Percentiles rank a stretch among this genome's conserved stretches.
These are phyloP conservation scores for Calonectria naviculata DNA, from an alignment of 2,329 filamentous ascomycete species.

Conservation along the genomic window DNA sequence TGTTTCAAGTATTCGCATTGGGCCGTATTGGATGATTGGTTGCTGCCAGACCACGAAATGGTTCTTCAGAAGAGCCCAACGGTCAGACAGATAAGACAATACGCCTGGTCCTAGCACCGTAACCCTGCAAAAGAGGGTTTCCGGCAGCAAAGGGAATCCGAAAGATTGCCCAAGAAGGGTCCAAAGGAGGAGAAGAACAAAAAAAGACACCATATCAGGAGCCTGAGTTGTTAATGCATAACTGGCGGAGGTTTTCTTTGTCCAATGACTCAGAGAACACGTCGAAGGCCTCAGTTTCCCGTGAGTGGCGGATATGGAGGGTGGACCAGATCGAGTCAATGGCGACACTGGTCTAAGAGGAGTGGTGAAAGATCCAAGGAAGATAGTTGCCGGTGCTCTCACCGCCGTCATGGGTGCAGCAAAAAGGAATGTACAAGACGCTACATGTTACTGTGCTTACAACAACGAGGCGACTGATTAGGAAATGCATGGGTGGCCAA, in stretches of 20 bases:
- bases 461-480: background rate
- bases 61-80: background rate
- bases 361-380: background rate
- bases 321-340: background rate
- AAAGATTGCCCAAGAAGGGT: background rate
- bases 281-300: background rate
- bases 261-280: background rate
- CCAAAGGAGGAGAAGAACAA: background rate
- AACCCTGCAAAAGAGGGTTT: background rate
- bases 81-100: background rate
- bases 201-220: background rate
- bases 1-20: background rate
- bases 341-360: background rate
- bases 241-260: background rate
- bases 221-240: slow-evolving; percentile 4
- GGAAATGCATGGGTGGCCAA: background rate
- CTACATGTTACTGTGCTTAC: background rate
- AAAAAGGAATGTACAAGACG: background rate
- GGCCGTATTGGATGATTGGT: background rate
- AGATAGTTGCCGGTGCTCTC: background rate
- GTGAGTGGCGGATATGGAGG: background rate
- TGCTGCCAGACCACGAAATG: background rate
- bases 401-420: background rate
- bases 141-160: background rate
- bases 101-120: background rate